These are phyloP conservation scores for Carex scoparia DNA, from an alignment of 176 grass and related monocot genomes.

Conservation along the genomic window DNA sequence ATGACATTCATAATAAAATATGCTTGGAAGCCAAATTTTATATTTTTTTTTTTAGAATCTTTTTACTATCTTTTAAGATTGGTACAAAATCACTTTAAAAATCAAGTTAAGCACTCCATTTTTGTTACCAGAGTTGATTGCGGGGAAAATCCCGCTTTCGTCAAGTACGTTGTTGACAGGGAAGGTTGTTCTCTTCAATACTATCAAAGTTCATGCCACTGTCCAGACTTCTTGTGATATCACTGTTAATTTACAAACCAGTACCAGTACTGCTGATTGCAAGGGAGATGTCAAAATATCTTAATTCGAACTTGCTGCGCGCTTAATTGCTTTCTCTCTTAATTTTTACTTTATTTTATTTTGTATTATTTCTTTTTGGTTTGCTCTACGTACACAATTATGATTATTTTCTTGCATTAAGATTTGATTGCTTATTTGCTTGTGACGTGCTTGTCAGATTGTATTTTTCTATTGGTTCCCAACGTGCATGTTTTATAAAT, in stretches of 20 bases:
- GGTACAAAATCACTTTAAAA: no score
- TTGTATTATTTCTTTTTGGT: neutral
- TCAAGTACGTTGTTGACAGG: neutral
- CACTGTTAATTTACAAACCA: neutral
- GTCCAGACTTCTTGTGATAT: neutral
- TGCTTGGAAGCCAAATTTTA: no score
- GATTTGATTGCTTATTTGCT: neutral
- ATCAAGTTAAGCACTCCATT: neutral
- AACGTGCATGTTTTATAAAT: neutral
- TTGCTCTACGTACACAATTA: neutral
- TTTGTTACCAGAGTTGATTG: neutral
- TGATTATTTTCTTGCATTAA: neutral
- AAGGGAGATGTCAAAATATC: neutral
- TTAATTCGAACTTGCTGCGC: neutral
- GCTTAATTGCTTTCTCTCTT: neutral
- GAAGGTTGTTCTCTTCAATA: neutral
- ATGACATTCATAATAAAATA: no score
- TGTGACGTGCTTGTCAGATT: neutral
- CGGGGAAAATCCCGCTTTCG: neutral
- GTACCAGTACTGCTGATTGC: neutral
- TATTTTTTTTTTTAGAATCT: no score
- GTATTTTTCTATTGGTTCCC: neutral
- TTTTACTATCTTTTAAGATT: no score
- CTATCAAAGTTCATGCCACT: neutral
- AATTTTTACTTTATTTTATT: neutral